Evolutionary conservation across 2,329 filamentous ascomycete species (phyloP), one percentile per base, ranked within the genome.

Genomic region (Aspergillus unguis): DNA sequence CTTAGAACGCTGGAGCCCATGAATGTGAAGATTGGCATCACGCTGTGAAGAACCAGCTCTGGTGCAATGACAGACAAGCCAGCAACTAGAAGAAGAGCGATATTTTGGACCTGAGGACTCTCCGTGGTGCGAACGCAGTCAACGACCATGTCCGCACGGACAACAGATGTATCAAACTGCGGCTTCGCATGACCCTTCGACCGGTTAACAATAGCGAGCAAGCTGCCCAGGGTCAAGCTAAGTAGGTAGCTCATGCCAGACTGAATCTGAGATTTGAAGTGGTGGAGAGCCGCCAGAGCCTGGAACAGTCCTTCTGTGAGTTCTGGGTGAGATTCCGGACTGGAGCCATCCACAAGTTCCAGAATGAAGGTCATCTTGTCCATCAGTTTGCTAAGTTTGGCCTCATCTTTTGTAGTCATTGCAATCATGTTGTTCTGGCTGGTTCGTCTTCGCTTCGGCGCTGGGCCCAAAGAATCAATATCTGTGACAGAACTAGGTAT

Each of bases 1-100:
- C 89, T 86, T 45, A 99, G 80, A 23, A 96, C 86, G 3, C 90
- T 96, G 40, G 87, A 88, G 38, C 92, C 91, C 86, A 97, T 96
- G 68, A 97, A 96, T 0, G 94, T 97, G 74, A 99, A 99, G 48
- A 99, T 92, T 9, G 94, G 94, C 94, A 99, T 99, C 49, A 99
- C 90, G 62, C 91, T 96, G 73, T 99, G 92, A 52, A 99, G 80
- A 3, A 99, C 90, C 44, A 95, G 77, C 68, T 96, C 92, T 0
- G 95, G 94, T 0, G 90, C 90, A 60, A 92, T 88, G 36, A 87
- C 87, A 25, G 94, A 92, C 37, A 99, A 79, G 52, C 85, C 87
- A 26, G 92, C 91, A 53, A 97, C 89, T 27, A 99, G 78, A 6
- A 97, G 82, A 10, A 99, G 79, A 3, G 94, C 92, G 5, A 87